phyloP scores from a whole-genome alignment of 345 rosid genomes.

The Geranium rotundifolium region DNA sequence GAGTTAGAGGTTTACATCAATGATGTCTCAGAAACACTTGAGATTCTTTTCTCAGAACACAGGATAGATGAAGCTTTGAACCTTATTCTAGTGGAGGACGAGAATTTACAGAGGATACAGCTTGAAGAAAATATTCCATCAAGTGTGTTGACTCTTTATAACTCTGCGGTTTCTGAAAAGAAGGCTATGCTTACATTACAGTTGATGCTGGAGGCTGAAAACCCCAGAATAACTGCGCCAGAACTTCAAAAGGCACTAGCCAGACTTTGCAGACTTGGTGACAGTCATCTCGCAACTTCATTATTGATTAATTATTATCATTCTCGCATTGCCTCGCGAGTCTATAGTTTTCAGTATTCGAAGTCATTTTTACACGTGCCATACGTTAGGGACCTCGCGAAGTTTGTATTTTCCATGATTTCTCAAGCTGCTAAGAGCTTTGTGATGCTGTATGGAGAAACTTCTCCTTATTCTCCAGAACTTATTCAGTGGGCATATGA shows the following conservation, averaged over 20 bases:
- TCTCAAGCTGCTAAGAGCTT: constrained; percentile 52
- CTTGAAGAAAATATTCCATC: constrained; percentile 9
- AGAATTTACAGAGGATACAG: constrained; percentile 22
- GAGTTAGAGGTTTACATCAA: constrained; percentile 22
- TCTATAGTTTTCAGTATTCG: constrained; percentile 22
- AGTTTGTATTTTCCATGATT: constrained; percentile 42
- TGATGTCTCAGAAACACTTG: constrained; percentile 32
- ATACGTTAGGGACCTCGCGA: constrained; percentile 36
- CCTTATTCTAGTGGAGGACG: constrained; percentile 29
- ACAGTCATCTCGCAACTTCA: constrained; percentile 30
- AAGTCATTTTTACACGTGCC: constrained; percentile 16
- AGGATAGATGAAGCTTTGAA: constrained; percentile 36
- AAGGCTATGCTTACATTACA: constrained; percentile 26
- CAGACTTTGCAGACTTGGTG: constrained; percentile 38
- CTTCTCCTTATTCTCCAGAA: constrained; percentile 28
- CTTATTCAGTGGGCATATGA: constrained; percentile 37
- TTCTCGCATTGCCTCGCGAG: constrained; percentile 30
- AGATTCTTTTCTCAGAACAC: constrained; percentile 33
- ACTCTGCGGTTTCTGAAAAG: constrained; percentile 28
- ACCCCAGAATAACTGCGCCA: constrained; percentile 37
- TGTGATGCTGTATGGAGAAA: constrained; percentile 36
- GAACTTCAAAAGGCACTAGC: constrained; percentile 46
- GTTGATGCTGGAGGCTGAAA: constrained; percentile 31
- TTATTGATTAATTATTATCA: constrained; percentile 44
- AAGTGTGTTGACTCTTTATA: constrained; percentile 18